A percentile compares a stretch with the other conserved stretches of the same genome.
These are phyloP conservation scores for Ganoderma multipileum DNA, from an alignment of 1,284 basidiomycete genomes.

Conservation along the genomic window DNA sequence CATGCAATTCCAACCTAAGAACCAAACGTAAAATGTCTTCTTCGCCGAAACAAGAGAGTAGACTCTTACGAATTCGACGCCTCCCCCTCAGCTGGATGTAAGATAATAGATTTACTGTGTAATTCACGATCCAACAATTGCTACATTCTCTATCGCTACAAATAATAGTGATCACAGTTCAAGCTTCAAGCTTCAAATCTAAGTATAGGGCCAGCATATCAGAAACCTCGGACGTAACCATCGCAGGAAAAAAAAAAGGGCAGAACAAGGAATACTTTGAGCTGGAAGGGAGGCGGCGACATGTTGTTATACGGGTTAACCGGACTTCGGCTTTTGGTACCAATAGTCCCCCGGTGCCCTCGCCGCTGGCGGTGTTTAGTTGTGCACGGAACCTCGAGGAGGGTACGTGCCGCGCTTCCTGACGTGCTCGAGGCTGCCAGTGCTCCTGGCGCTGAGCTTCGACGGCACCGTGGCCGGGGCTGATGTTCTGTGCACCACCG, in stretches of 20 bases:
- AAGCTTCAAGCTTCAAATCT: background rate
- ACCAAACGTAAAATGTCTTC: no score
- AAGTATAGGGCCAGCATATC: background rate
- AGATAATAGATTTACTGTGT: no score
- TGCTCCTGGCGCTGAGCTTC: background rate
- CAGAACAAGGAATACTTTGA: background rate
- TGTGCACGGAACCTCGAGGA: background rate
- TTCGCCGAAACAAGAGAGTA: no score
- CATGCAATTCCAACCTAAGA: no score
- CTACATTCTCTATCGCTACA: background rate
- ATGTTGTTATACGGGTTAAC: background rate
- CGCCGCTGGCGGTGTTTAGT: background rate
- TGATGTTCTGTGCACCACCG: conserved; percentile 37
- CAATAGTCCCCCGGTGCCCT: background rate
- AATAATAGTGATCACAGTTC: background rate
- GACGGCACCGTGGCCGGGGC: conserved; percentile 27
- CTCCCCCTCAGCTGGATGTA: no score
- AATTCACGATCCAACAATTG: conserved; percentile 9
- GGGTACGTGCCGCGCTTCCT: conserved; percentile 2
- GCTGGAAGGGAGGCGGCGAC: no score
- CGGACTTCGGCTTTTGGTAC: background rate
- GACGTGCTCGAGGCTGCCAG: background rate
- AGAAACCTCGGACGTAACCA: background rate
- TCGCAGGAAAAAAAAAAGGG: background rate
- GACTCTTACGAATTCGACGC: no score